phyloP scores from a whole-genome alignment of 495 filamentous ascomycete genomes.

The Hypoxylon perforatum region DNA sequence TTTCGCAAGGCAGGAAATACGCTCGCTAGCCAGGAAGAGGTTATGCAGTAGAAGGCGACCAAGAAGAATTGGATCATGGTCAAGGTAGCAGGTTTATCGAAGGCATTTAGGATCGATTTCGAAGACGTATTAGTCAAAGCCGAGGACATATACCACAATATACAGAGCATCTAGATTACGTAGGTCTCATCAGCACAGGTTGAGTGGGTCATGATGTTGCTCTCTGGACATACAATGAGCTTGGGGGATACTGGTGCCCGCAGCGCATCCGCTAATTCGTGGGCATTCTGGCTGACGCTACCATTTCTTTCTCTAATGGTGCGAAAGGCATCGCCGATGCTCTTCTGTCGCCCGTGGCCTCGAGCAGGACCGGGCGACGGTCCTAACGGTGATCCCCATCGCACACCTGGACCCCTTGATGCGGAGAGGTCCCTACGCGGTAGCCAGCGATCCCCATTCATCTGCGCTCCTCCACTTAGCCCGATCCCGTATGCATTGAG shows the following conservation, averaged over 20 bases:
- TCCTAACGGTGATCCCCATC: slow-evolving; percentile 54
- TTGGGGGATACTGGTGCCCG: slow-evolving; percentile 89
- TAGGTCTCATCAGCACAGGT: slow-evolving; percentile 23
- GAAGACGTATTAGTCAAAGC: slow-evolving; percentile 97
- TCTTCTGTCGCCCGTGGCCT: slow-evolving; percentile 78
- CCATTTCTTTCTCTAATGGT: slow-evolving; percentile 79
- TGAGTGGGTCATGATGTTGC: slow-evolving; percentile 18
- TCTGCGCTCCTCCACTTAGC: slow-evolving; percentile 45
- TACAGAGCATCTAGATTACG: slow-evolving; percentile 73
- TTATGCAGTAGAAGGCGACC: slow-evolving; percentile 87
- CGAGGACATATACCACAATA: slow-evolving; percentile 93
- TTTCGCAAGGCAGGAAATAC: slow-evolving; percentile 73
- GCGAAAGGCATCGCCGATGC: slow-evolving; percentile 84
- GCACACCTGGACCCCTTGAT: slow-evolving; percentile 50
- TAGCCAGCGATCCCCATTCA: slow-evolving; percentile 60
- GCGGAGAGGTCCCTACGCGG: slow-evolving; percentile 60
- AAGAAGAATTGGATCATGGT: slow-evolving; percentile 96
- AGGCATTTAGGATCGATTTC: slow-evolving; percentile 94
- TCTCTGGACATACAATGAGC: slow-evolving; percentile 75
- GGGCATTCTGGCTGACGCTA: slow-evolving; percentile 90
- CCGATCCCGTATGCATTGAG: slow-evolving; percentile 50
- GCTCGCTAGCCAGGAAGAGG: slow-evolving; percentile 77
- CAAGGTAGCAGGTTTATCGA: slow-evolving; percentile 90
- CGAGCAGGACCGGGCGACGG: slow-evolving; percentile 46
- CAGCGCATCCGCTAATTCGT: slow-evolving; percentile 91